Evolutionary conservation across 129 eudicot genomes (phyloP).

Genomic region (Scalesia atractyloides): DNA sequence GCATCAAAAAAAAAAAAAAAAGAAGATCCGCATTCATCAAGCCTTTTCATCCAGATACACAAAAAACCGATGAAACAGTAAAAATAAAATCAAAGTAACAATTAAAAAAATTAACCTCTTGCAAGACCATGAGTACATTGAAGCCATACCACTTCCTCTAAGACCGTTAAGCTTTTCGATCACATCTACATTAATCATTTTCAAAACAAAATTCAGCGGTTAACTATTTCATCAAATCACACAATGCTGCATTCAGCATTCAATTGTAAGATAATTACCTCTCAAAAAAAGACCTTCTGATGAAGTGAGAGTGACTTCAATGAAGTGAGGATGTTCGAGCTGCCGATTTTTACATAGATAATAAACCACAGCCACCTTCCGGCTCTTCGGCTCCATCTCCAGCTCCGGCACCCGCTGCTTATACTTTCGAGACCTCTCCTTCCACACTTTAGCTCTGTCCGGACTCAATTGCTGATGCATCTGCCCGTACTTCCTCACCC

Average conservation of each 20-base stretch:
- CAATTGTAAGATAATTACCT: constrained; percentile 55
- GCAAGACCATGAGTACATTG: constrained; percentile 97
- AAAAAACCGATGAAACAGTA: neutral
- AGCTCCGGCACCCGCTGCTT: constrained; percentile 36
- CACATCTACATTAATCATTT: constrained; percentile 61
- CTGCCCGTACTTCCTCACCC: constrained; percentile 67
- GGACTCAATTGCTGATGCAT: constrained; percentile 78
- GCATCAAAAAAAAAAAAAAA: neutral
- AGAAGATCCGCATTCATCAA: neutral
- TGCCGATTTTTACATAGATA: constrained; percentile 85
- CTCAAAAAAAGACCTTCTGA: constrained; percentile 83
- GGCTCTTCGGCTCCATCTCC: constrained; percentile 20
- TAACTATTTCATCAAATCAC: constrained; percentile 6
- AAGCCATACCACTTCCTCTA: constrained; percentile 97
- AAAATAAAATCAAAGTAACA: neutral
- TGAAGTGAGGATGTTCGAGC: constrained; percentile 98
- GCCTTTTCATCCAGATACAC: neutral
- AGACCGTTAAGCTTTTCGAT: constrained; percentile 78
- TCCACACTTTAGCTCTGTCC: constrained; percentile 96
- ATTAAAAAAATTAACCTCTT: constrained; percentile 59
- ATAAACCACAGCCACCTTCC: constrained; percentile 78
- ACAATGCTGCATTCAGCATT: constrained; percentile 37
- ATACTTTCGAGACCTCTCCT: constrained; percentile 86
- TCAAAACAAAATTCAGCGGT: neutral
- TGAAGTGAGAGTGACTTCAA: constrained; percentile 77